These are phyloP conservation scores for Venturia nashicola DNA, from an alignment of 2,329 filamentous ascomycete genomes.

Conservation along the genomic window DNA sequence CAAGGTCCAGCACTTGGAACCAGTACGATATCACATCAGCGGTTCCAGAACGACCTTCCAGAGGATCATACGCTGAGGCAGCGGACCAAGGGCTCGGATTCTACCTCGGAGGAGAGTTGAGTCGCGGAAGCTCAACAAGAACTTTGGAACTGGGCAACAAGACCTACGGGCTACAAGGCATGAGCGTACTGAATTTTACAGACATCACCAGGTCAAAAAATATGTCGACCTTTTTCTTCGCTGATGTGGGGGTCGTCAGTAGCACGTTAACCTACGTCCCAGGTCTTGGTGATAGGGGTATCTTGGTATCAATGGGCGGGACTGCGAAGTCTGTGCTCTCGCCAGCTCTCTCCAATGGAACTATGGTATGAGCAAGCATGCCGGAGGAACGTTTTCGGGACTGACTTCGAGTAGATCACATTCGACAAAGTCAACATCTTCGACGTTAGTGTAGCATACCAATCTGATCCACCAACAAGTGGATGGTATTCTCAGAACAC, in stretches of 20 bases:
- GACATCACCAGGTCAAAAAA: background rate
- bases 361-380: background rate
- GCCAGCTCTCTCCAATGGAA: background rate
- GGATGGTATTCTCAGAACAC: slow-evolving; percentile 32
- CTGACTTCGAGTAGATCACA: slow-evolving; percentile 12
- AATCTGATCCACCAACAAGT: slow-evolving; percentile 17
- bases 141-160: background rate
- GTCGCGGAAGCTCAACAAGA: background rate
- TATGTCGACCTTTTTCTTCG: background rate
- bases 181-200: background rate
- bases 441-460: slow-evolving; percentile 24
- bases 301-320: background rate
- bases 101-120: background rate
- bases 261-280: background rate
- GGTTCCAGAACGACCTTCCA: background rate
- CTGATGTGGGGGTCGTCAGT: background rate
- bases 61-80: background rate
- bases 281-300: background rate
- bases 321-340: background rate
- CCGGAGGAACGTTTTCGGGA: background rate
- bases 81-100: background rate
- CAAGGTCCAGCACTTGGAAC: background rate
- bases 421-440: slow-evolving; percentile 29
- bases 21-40: background rate
- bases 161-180: background rate